These are phyloP conservation scores for Chlamydomonas incerta DNA, from an alignment of 139 green algal species.

Conservation along the genomic window DNA sequence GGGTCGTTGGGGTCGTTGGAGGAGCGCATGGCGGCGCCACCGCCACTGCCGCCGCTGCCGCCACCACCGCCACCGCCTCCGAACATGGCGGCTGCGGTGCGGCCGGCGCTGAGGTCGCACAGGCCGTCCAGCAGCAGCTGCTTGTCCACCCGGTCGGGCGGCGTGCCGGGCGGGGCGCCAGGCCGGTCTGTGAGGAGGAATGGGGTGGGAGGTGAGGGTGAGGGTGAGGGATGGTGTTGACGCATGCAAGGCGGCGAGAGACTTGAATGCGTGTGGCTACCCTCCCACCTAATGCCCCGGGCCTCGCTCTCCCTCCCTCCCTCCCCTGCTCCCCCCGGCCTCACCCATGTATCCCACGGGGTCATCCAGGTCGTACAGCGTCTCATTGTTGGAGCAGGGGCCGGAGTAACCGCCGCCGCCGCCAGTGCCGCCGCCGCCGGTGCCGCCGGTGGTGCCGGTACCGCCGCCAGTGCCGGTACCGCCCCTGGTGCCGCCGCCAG, in stretches of 20 bases:
- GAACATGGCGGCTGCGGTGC: too few relatives aligned
- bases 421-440: too few relatives aligned
- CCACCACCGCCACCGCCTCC: not conserved
- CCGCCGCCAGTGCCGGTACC: not conserved
- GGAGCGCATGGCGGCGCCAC: not conserved
- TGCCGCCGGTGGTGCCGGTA: not conserved
- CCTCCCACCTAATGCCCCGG: too few relatives aligned
- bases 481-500: not conserved
- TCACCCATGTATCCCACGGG: not conserved
- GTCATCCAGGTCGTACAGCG: slow-evolving; percentile 3
- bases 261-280: too few relatives aligned
- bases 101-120: not conserved
- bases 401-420: not conserved
- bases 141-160: not conserved
- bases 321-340: not conserved
- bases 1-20: too few relatives aligned
- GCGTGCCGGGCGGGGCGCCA: not conserved
- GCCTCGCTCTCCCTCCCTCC: too few relatives aligned
- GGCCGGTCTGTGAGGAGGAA: not conserved
- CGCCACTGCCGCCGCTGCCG: too few relatives aligned
- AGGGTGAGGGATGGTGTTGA: not conserved
- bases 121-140: not conserved
- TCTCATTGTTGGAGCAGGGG: not conserved
- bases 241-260: not conserved
- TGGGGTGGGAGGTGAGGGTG: not conserved